Percentiles rank a stretch among this genome's conserved stretches.
phyloP scores from a whole-genome alignment of 1,284 basidiomycete genomes.

The Sporisorium sorghi region DNA sequence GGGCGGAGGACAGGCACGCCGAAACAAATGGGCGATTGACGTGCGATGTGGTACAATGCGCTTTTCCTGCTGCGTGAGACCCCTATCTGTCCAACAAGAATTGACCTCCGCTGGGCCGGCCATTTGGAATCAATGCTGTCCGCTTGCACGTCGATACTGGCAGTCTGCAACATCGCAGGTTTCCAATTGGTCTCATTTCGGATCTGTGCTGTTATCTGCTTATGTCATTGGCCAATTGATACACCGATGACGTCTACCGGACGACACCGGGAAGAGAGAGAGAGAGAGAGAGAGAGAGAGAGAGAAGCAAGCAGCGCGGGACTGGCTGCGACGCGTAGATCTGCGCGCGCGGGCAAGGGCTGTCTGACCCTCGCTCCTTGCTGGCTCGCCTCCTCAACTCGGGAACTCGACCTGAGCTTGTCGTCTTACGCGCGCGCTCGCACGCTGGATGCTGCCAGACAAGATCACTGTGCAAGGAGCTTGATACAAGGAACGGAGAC shows the following conservation, averaged over 20 bases:
- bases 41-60: not conserved
- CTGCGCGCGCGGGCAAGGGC: slow-evolving; percentile 1
- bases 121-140: no score
- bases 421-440: not conserved
- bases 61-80: not conserved
- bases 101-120: not conserved
- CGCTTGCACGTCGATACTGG: no score
- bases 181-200: no score
- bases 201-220: no score
- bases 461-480: not conserved
- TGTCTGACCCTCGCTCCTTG: no score
- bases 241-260: not conserved
- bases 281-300: not conserved
- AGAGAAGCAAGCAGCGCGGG: not conserved
- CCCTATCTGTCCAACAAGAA: slow-evolving; percentile 6
- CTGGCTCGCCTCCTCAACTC: not conserved
- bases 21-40: slow-evolving; percentile 1
- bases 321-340: slow-evolving; percentile 11
- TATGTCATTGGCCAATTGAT: no score
- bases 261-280: not conserved
- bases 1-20: slow-evolving; percentile 1
- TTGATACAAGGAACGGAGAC: not conserved
- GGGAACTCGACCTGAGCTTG: not conserved
- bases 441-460: not conserved
- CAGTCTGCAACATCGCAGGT: no score